Evolutionary conservation across 1,284 basidiomycete genomes (phyloP).

Genomic region (Apiotrichum veenhuisii): DNA sequence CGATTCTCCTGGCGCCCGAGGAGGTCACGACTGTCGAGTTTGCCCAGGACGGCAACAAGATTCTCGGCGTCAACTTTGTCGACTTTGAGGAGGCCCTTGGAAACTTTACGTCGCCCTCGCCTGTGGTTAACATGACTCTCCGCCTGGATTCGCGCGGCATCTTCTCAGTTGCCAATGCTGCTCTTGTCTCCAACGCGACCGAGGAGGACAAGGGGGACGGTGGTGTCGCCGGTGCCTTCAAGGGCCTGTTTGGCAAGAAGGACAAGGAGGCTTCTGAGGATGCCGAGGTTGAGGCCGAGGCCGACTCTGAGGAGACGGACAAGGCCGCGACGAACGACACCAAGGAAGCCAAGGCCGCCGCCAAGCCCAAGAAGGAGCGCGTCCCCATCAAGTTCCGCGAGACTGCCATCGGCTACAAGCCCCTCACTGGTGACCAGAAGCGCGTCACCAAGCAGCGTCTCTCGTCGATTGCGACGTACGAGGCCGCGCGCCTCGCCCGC

Average conservation of each 20-base stretch:
- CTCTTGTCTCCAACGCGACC: constrained; percentile 58
- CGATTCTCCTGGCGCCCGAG: constrained; percentile 49
- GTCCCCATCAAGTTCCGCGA: constrained; percentile 60
- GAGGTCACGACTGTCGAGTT: constrained; percentile 68
- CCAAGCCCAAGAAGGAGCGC: constrained; percentile 32
- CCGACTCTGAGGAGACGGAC: constrained; percentile 26
- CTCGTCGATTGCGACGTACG: constrained; percentile 71
- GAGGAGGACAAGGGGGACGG: constrained; percentile 63
- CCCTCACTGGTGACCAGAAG: constrained; percentile 71
- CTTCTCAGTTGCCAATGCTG: constrained; percentile 65
- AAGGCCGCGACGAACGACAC: not conserved
- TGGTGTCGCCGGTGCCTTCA: constrained; percentile 69
- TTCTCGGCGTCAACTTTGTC: constrained; percentile 31
- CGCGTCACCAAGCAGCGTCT: constrained; percentile 65
- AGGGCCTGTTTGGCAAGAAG: constrained; percentile 72
- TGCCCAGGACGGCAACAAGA: constrained; percentile 55
- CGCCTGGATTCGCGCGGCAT: constrained; percentile 79
- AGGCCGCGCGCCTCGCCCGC: constrained; percentile 68
- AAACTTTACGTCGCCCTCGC: constrained; percentile 43
- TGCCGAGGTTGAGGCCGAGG: constrained; percentile 44
- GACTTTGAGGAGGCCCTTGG: constrained; percentile 34
- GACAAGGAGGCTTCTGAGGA: constrained; percentile 35
- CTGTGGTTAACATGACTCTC: constrained; percentile 72
- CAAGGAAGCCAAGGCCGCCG: constrained; percentile 15
- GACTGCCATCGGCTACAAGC: constrained; percentile 62